Evolutionary conservation across 2,329 filamentous ascomycete species (phyloP).

Genomic region (Colletotrichum chrysophilum): DNA sequence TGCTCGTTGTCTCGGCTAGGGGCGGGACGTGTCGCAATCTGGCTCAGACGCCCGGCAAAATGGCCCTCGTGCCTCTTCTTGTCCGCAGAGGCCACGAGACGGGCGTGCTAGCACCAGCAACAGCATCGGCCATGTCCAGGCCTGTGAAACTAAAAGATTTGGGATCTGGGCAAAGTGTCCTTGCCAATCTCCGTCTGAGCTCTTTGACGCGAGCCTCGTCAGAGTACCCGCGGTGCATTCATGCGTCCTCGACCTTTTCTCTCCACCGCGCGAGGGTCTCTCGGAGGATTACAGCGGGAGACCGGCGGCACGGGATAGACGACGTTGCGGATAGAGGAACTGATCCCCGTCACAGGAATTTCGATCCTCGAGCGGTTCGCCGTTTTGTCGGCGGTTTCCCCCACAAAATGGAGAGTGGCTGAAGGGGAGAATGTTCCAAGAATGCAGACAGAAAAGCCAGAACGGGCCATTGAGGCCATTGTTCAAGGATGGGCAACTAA

Average conservation of each 20-base stretch:
- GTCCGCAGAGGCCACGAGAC: not conserved
- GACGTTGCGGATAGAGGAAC: not conserved
- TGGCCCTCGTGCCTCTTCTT: not conserved
- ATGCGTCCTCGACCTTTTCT: not conserved
- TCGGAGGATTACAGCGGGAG: not conserved
- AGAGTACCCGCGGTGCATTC: constrained; percentile 6
- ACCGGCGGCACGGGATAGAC: constrained; percentile 5
- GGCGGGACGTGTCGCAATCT: not conserved
- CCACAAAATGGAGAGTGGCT: not conserved
- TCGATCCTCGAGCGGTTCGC: not conserved
- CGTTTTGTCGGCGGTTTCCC: not conserved
- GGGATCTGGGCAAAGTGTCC: not conserved
- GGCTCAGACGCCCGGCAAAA: not conserved
- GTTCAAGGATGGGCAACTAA: not conserved
- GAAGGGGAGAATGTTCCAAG: constrained; percentile 12
- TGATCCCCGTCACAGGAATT: not conserved
- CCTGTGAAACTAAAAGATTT: not conserved
- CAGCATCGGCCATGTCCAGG: not conserved
- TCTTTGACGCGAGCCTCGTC: constrained; percentile 13
- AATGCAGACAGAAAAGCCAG: not conserved
- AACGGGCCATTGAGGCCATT: not conserved
- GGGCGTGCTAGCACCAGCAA: not conserved
- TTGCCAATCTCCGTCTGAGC: constrained; percentile 4
- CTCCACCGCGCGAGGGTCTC: not conserved
- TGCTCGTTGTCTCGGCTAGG: not conserved